A percentile compares a stretch with the other conserved stretches of the same genome.
These are phyloP conservation scores for Suillus bovinus DNA, from an alignment of 768 basidiomycete genomes.

Conservation along the genomic window DNA sequence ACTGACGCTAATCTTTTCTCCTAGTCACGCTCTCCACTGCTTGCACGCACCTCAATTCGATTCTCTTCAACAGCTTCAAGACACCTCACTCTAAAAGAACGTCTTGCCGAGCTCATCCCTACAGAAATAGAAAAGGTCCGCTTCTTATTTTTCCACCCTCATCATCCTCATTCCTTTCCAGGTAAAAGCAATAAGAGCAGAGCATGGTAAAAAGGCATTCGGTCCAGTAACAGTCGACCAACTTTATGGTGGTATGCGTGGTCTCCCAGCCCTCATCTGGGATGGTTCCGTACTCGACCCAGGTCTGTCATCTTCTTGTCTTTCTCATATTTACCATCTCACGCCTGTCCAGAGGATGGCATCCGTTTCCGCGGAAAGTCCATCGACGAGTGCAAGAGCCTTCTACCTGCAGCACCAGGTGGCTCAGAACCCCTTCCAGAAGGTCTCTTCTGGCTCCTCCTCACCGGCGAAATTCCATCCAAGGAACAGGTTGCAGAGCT, in stretches of 20 bases:
- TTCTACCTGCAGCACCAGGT: conserved; percentile 86
- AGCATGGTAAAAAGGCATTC: conserved; percentile 91
- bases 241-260: conserved; percentile 89
- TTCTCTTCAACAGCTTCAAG: conserved; percentile 68
- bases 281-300: conserved; percentile 97
- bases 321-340: not conserved
- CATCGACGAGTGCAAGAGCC: conserved; percentile 84
- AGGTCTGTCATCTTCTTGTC: conserved; percentile 43
- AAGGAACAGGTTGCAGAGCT: conserved; percentile 84
- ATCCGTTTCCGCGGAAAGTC: conserved; percentile 98
- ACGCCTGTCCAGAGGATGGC: conserved; percentile 69
- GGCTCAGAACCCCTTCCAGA: conserved; percentile 93
- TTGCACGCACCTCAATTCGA: conserved; percentile 51
- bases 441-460: conserved; percentile 91
- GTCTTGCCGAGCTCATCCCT: conserved; percentile 92
- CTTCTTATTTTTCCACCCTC: not conserved
- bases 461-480: conserved; percentile 94
- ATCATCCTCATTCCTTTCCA: conserved; percentile 27
- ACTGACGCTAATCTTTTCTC: not conserved
- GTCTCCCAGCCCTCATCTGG: conserved; percentile 94
- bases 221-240: conserved; percentile 91
- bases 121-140: conserved; percentile 52
- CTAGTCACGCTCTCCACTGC: conserved; percentile 50
- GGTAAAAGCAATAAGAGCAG: conserved; percentile 82
- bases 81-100: conserved; percentile 84